A percentile compares a stretch with the other conserved stretches of the same genome.
Evolutionary conservation across 2,329 filamentous ascomycete genomes (phyloP).

Genomic region (Botrytis squamosa): DNA sequence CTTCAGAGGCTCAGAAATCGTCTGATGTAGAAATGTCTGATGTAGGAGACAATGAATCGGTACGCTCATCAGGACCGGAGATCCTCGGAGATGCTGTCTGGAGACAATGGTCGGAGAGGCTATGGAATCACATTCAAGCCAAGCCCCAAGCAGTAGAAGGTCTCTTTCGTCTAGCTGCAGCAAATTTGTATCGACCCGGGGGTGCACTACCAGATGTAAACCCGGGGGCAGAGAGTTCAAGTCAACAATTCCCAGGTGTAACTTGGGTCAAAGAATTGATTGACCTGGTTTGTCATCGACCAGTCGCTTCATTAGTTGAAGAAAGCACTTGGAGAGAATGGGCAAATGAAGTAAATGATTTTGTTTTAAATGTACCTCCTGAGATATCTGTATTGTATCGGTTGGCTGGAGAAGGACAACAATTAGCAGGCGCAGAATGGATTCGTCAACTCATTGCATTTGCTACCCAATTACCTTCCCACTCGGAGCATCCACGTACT

Average conservation of each 20-base stretch:
- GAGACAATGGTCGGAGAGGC: constrained; percentile 8
- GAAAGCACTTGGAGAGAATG: neutral
- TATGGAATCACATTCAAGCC: constrained; percentile 4
- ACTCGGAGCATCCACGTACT: neutral
- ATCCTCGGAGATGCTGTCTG: constrained; percentile 3
- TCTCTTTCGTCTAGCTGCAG: constrained; percentile 12
- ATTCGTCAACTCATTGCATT: constrained; percentile 7
- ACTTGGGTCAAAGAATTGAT: constrained; percentile 10
- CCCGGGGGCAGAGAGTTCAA: neutral
- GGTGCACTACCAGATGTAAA: neutral
- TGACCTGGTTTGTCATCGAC: neutral
- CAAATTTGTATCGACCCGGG: constrained; percentile 12
- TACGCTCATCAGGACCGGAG: neutral
- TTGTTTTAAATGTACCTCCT: neutral
- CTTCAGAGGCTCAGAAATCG: neutral
- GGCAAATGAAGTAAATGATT: neutral
- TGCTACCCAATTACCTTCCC: neutral
- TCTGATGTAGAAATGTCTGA: neutral
- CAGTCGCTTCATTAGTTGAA: neutral
- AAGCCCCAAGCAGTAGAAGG: constrained; percentile 7
- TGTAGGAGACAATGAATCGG: neutral
- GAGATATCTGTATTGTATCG: neutral
- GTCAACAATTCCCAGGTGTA: constrained; percentile 7
- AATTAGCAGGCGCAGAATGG: constrained; percentile 13
- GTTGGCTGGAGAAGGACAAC: neutral